Percentiles rank a stretch among this genome's conserved stretches.
These are phyloP conservation scores for Cruciata laevipes DNA, from an alignment of 257 asterid species.

Conservation along the genomic window DNA sequence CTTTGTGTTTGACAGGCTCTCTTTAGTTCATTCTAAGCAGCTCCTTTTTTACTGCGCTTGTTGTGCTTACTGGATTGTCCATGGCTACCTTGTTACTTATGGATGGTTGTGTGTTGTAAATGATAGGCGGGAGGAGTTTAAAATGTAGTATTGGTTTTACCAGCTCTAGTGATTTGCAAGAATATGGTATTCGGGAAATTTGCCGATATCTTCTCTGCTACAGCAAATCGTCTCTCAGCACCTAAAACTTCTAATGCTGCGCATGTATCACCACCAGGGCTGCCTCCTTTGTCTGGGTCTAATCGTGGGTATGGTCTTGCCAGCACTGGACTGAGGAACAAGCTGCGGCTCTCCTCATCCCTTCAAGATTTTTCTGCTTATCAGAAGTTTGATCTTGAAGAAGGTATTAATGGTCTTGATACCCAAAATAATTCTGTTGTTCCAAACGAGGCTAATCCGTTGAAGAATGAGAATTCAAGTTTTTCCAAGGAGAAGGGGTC, in stretches of 20 bases:
- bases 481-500: slow-evolving; percentile 71
- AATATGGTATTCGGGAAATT: slow-evolving; percentile 58
- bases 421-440: slow-evolving; percentile 31
- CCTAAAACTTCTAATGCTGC: slow-evolving; percentile 40
- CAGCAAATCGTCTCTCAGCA: slow-evolving; percentile 39
- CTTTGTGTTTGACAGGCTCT: background rate
- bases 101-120: background rate
- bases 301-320: slow-evolving; percentile 30
- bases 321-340: slow-evolving; percentile 38
- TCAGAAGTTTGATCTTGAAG: slow-evolving; percentile 51
- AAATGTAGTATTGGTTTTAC: slow-evolving; percentile 9
- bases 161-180: slow-evolving; percentile 19
- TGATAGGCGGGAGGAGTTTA: slow-evolving; percentile 2
- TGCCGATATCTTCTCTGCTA: slow-evolving; percentile 48
- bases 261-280: slow-evolving; percentile 39
- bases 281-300: slow-evolving; percentile 63
- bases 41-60: background rate
- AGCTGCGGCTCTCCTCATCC: slow-evolving; percentile 65
- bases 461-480: slow-evolving; percentile 58
- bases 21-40: background rate
- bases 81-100: background rate
- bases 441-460: slow-evolving; percentile 28
- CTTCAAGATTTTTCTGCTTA: slow-evolving; percentile 85
- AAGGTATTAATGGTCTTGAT: slow-evolving; percentile 32
- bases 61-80: background rate